Evolutionary conservation across 2,329 filamentous ascomycete species (phyloP).

Genomic region (Cryphonectria parasitica): DNA sequence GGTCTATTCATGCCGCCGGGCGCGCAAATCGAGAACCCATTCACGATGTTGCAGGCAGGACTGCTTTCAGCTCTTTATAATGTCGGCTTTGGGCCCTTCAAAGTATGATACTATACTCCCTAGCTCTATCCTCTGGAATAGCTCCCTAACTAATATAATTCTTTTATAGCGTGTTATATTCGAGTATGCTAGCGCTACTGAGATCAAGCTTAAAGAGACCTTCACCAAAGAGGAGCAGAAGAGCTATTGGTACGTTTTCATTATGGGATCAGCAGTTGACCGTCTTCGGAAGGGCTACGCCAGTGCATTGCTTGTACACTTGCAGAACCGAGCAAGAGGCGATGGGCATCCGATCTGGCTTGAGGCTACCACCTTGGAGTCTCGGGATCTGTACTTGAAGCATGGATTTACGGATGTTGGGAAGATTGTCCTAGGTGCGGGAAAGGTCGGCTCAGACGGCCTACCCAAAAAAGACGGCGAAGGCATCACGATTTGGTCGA

Average conservation of each 20-base stretch:
- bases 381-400: slow-evolving; percentile 13
- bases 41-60: slow-evolving; percentile 6
- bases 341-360: slow-evolving; percentile 16
- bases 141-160: neutral
- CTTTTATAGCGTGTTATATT: slow-evolving; percentile 8
- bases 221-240: slow-evolving; percentile 7
- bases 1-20: slow-evolving; percentile 20
- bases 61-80: neutral
- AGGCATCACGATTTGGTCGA: slow-evolving; percentile 19
- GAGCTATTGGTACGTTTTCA: slow-evolving; percentile 18
- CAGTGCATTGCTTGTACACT: neutral
- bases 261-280: slow-evolving; percentile 12
- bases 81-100: neutral
- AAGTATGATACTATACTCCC: neutral
- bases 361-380: slow-evolving; percentile 9
- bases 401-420: slow-evolving; percentile 10
- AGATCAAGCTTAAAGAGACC: neutral
- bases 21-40: neutral
- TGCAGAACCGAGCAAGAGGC: slow-evolving; percentile 2
- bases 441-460: slow-evolving; percentile 13
- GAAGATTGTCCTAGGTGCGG: slow-evolving; percentile 1
- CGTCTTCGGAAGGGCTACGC: neutral
- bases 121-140: neutral
- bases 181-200: neutral
- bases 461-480: slow-evolving; percentile 7